Evolutionary conservation across 23 red algal species (phyloP), one percentile per base, ranked within the genome.

Genomic region (Gracilaria vermiculophylla): DNA sequence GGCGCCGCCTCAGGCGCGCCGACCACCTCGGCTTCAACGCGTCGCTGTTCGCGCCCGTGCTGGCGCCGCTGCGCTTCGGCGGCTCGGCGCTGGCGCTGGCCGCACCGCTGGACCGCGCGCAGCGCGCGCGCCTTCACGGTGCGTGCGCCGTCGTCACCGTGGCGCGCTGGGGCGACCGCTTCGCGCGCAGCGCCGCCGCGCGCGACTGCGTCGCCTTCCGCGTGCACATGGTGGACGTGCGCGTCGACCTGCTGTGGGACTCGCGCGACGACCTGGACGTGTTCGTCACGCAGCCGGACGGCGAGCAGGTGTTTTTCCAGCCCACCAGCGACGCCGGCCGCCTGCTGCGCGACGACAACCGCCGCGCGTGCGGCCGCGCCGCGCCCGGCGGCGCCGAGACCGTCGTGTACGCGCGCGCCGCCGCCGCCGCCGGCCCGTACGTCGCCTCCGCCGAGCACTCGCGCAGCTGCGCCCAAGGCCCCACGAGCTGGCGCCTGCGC

Each of bases 191-290:
- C 64, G 64, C n/a, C n/a, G 1, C 15, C 11, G 39, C 67, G 40
- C 40, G 67, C n/a, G 37, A 62, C 14, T 83, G 79, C 44, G 79
- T 83, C 4, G n/a, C 79, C 41, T 83, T 83, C 44, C 79, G 79
- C 44, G 42, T 62, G 12, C 21, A 15, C 12, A 39, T 67, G n/a
- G 37, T 40, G 2, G 35, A 83, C 24, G 19, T 83, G 10, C 79
- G 57, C 31, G 58, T 83, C 8, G 58, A 83, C 9, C 35, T 67
- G 16, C 25, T 45, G 36, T 83, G 79, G 79, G 57, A 83, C 28
- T 65, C 55, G 33, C 16, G 42, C 19, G 79, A 83, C 56, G 79
- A 83, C 19, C 40, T 83, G 55, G 79, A 83, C 57, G 31, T 83
- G 57, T 62, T 65, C 16, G 79, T 83, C 17, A 83, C 34, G 34